phyloP scores from a whole-genome alignment of 371 early-diverging fungal genomes.

The Apophysomyces ossiformis region DNA sequence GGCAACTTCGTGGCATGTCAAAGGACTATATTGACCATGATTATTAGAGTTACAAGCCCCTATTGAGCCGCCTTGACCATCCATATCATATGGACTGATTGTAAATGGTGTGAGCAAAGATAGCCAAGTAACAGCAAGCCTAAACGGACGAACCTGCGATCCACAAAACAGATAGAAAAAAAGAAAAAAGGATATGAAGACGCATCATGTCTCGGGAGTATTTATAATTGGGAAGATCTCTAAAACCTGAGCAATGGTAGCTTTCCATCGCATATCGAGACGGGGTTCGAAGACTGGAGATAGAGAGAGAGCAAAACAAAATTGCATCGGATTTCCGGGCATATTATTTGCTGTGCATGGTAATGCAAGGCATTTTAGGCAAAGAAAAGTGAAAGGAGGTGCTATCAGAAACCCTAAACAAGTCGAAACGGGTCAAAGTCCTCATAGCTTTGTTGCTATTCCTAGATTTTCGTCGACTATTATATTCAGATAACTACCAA shows the following conservation, averaged over 20 bases:
- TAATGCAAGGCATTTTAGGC: background rate
- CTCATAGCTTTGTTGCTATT: background rate
- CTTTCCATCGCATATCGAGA: constrained; percentile 2
- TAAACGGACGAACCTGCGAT: background rate
- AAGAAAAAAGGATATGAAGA: background rate
- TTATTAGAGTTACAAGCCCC: background rate
- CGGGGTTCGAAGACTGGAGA: constrained; percentile 1
- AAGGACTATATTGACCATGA: background rate
- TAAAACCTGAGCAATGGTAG: constrained; percentile 8
- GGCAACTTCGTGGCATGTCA: background rate
- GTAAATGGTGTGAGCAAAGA: background rate
- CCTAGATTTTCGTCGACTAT: too few relatives aligned
- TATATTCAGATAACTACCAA: background rate
- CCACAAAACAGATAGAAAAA: background rate
- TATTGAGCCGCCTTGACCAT: background rate
- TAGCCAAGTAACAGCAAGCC: background rate
- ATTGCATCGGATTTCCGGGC: too few relatives aligned
- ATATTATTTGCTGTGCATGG: too few relatives aligned
- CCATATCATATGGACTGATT: background rate
- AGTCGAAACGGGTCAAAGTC: background rate
- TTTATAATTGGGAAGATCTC: background rate
- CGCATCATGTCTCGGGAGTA: constrained; percentile 2
- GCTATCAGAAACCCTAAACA: background rate
- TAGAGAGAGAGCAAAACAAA: background rate
- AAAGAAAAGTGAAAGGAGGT: background rate